Conservation (phyloP, 768 basidiomycete species). For the Phanerochaete carnosa region DNA sequence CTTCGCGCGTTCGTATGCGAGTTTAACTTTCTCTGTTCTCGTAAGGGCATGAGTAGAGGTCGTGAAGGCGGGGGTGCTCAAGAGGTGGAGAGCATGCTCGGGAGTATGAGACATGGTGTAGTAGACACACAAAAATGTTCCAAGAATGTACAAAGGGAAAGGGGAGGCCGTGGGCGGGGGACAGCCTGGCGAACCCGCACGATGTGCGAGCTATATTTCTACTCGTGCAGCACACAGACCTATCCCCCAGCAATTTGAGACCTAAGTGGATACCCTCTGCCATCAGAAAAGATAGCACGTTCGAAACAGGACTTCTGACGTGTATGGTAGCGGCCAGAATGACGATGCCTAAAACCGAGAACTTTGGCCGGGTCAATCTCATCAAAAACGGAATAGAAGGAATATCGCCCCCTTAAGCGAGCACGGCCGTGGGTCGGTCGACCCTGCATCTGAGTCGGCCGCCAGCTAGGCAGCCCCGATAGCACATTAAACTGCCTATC, state of each 20-base stretch:
- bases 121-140: not conserved
- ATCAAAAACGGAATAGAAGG: not conserved
- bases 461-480: not conserved
- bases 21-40: slow-evolving; percentile 6
- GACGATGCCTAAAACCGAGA: not conserved
- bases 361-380: not conserved
- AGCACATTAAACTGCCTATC: not conserved
- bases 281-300: not conserved
- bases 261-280: not conserved
- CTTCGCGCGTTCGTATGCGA: slow-evolving; percentile 22
- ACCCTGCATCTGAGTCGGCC: slow-evolving; percentile 3
- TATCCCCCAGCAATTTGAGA: not conserved
- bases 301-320: not conserved
- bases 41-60: slow-evolving; percentile 11
- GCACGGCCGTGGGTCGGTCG: not conserved
- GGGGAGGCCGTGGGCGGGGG: not conserved
- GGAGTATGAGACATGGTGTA: slow-evolving; percentile 2
- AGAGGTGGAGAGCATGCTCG: slow-evolving; percentile 10
- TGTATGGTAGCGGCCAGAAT: not conserved
- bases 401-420: not conserved
- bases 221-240: not conserved
- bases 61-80: slow-evolving; percentile 14
- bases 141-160: not conserved
- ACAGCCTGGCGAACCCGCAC: not conserved
- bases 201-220: not conserved